Percentiles rank a stretch among this genome's conserved stretches.
These are phyloP conservation scores for Periconia sp. DNA, from an alignment of 2,329 filamentous ascomycete genomes.

Conservation along the genomic window DNA sequence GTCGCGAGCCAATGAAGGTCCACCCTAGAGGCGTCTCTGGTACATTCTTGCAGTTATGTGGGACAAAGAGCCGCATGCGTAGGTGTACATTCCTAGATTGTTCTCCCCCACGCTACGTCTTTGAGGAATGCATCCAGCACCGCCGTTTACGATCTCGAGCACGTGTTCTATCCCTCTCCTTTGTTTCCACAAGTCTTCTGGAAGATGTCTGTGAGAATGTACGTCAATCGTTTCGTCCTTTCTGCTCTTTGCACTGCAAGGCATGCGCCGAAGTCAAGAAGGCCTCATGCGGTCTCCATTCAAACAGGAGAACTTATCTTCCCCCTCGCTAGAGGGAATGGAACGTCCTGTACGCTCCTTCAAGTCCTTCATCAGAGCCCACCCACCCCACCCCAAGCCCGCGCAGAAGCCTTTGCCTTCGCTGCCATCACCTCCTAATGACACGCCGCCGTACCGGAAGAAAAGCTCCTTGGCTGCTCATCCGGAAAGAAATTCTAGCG, in stretches of 20 bases:
- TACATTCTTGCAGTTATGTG: too few species aligned
- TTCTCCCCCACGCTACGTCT: constrained; percentile 18
- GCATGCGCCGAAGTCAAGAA: constrained; percentile 28
- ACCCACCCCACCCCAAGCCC: constrained; percentile 22
- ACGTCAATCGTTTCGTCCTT: constrained; percentile 13
- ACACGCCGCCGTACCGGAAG: constrained; percentile 4
- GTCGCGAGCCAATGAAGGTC: too few species aligned
- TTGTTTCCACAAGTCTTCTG: constrained; percentile 38
- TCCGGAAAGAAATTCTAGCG: constrained; percentile 10
- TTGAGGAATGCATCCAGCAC: constrained; percentile 24
- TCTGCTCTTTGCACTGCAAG: constrained; percentile 24
- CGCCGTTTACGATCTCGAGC: constrained; percentile 20
- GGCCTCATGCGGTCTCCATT: constrained; percentile 29
- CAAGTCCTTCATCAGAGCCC: constrained; percentile 34
- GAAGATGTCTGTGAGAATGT: constrained; percentile 21
- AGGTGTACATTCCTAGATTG: constrained; percentile 19
- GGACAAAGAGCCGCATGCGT: constrained; percentile 18
- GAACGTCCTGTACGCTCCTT: constrained; percentile 40
- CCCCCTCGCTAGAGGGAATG: constrained; percentile 39
- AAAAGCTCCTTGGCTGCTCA: constrained; percentile 7
- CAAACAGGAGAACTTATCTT: constrained; percentile 27
- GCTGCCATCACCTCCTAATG: constrained; percentile 16
- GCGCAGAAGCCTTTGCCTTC: constrained; percentile 33
- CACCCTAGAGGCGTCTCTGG: too few species aligned
- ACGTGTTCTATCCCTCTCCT: constrained; percentile 32